These are phyloP conservation scores for Escallonia rubra DNA, from an alignment of 129 eudicot genomes.

Conservation along the genomic window DNA sequence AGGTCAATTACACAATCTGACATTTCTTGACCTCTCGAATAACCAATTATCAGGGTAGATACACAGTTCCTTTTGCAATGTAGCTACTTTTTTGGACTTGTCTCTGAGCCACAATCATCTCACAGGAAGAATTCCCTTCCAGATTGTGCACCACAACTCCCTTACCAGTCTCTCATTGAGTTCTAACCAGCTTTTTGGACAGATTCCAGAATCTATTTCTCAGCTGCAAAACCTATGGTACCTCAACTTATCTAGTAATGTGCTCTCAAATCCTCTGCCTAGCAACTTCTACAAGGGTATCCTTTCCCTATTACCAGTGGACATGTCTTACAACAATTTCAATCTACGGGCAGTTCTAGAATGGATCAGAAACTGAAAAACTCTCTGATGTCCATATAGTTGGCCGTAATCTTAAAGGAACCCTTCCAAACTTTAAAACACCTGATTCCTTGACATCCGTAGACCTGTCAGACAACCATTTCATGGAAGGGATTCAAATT, in stretches of 20 bases:
- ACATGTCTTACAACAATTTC: conserved; percentile 70
- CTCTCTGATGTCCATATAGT: conserved; percentile 78
- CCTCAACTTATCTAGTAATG: conserved; percentile 71
- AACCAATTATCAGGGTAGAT: conserved; percentile 62
- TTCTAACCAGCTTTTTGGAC: conserved; percentile 61
- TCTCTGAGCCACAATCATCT: conserved; percentile 63
- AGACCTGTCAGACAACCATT: conserved; percentile 77
- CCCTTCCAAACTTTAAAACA: conserved; percentile 59
- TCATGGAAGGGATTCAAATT: conserved; percentile 48
- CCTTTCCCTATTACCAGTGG: conserved; percentile 63
- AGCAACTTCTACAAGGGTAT: conserved; percentile 43
- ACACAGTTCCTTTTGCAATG: conserved; percentile 53
- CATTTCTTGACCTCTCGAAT: conserved; percentile 58
- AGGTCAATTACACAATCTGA: conserved; percentile 42
- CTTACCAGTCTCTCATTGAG: conserved; percentile 58
- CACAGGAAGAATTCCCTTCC: conserved; percentile 49
- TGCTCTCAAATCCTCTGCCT: conserved; percentile 63
- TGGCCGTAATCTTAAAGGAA: conserved; percentile 75
- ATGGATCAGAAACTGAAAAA: conserved; percentile 71
- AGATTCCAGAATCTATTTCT: conserved; percentile 68
- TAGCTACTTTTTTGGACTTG: conserved; percentile 50
- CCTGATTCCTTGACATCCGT: conserved; percentile 56
- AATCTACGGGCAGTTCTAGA: conserved; percentile 61
- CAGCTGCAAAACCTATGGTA: conserved; percentile 60
- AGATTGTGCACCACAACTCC: conserved; percentile 52